These are phyloP conservation scores for Lepidium africanum DNA, from an alignment of 345 rosid genomes.

Conservation along the genomic window DNA sequence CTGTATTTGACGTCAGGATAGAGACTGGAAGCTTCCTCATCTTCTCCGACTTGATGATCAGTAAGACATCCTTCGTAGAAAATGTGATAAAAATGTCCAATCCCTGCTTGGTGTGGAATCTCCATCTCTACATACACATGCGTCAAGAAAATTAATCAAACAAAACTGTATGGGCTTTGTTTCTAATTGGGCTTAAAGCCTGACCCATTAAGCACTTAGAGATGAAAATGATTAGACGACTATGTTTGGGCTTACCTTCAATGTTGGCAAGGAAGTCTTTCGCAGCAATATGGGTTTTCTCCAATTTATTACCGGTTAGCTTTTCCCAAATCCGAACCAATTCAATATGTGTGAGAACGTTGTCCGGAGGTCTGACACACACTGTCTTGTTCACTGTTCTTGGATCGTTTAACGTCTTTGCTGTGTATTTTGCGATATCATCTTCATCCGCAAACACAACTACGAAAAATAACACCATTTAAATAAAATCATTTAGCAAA, in stretches of 20 bases:
- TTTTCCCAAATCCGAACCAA: conserved; percentile 67
- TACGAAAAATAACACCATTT: background rate
- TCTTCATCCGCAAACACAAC: conserved; percentile 62
- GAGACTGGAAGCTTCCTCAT: conserved; percentile 62
- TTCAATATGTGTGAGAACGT: conserved; percentile 51
- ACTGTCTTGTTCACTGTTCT: conserved; percentile 60
- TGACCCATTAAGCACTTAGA: background rate
- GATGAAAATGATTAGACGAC: background rate
- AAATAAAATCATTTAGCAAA: too few relatives aligned
- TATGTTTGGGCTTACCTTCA: conserved; percentile 33
- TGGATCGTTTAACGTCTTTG: conserved; percentile 62
- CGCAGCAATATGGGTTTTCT: conserved; percentile 38
- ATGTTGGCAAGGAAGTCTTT: conserved; percentile 55
- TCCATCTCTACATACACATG: conserved; percentile 37
- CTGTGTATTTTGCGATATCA: conserved; percentile 56
- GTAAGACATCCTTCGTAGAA: conserved; percentile 79
- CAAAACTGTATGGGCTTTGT: background rate
- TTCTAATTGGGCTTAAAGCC: background rate
- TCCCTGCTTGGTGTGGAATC: conserved; percentile 47
- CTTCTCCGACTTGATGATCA: conserved; percentile 57
- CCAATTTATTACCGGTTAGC: conserved; percentile 35
- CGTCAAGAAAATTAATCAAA: background rate
- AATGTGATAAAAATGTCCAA: conserved; percentile 79
- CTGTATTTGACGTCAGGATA: conserved; percentile 70
- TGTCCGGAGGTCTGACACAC: conserved; percentile 45